Conservation (phyloP, 345 rosid genomes). For the Eucalyptus globulus region DNA sequence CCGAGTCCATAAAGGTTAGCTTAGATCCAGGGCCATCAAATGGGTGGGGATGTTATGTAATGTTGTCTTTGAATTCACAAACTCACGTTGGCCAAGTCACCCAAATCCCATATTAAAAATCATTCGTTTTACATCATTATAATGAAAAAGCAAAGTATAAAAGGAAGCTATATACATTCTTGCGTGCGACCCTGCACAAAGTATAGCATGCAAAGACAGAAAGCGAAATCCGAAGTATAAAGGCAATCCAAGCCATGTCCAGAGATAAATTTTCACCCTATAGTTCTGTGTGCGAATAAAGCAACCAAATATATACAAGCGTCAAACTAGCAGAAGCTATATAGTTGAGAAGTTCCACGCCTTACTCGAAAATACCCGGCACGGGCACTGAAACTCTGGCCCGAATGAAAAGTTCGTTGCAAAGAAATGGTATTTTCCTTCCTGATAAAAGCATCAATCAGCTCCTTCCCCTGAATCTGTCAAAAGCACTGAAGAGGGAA, state of each 20-base stretch:
- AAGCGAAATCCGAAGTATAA: background rate
- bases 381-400: background rate
- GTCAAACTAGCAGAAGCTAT: background rate
- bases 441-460: background rate
- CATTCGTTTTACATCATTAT: background rate
- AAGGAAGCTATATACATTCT: background rate
- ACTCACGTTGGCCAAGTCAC: background rate
- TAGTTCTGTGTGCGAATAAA: background rate
- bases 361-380: background rate
- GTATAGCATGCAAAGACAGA: background rate
- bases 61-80: background rate
- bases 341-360: background rate
- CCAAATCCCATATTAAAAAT: background rate
- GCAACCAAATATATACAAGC: background rate
- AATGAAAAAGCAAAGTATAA: background rate
- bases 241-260: background rate
- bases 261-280: background rate
- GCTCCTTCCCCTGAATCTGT: background rate
- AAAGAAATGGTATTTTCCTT: background rate
- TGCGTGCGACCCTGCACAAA: background rate
- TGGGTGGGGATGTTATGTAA: background rate
- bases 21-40: background rate
- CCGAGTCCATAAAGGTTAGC: background rate
- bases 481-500: background rate
- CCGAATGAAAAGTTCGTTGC: background rate